phyloP scores from a whole-genome alignment of 106 monocot species.

The Amphibolis antarctica region DNA sequence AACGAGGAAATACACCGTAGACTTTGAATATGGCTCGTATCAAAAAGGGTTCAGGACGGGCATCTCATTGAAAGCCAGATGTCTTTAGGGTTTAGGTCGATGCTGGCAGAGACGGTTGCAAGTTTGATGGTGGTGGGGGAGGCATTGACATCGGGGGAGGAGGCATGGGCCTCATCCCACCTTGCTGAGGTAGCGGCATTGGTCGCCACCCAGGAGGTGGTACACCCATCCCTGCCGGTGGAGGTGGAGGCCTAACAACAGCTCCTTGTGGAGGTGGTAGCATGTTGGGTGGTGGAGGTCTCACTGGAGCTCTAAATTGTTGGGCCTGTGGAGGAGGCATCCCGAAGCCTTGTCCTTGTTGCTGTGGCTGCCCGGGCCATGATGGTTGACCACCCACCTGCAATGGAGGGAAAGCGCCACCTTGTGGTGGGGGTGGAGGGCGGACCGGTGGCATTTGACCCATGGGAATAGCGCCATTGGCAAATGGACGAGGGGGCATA shows the following conservation, averaged over 20 bases:
- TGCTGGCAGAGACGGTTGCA: too few relatives aligned
- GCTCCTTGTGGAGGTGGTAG: slow-evolving; percentile 33
- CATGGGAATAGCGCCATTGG: slow-evolving; percentile 31
- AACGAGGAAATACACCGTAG: too few relatives aligned
- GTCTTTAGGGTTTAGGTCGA: too few relatives aligned
- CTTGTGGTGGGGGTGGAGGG: slow-evolving; percentile 38
- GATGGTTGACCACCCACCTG: slow-evolving; percentile 33
- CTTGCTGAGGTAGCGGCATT: slow-evolving; percentile 35
- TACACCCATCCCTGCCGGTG: slow-evolving; percentile 15
- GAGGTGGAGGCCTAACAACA: slow-evolving; percentile 38
- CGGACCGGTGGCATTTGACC: slow-evolving; percentile 30
- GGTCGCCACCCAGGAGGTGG: slow-evolving; percentile 32
- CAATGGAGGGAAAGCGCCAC: slow-evolving; percentile 49
- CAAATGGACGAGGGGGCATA: slow-evolving; percentile 44
- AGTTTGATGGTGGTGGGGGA: background rate
- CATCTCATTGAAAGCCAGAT: too few relatives aligned
- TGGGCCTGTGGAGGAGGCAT: slow-evolving; percentile 31
- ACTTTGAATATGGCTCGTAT: too few relatives aligned
- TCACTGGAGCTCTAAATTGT: slow-evolving; percentile 33
- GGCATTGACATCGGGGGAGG: slow-evolving; percentile 43
- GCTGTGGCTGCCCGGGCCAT: slow-evolving; percentile 48
- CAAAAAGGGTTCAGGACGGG: too few relatives aligned
- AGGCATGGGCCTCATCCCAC: slow-evolving; percentile 23
- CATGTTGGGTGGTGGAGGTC: slow-evolving; percentile 30
- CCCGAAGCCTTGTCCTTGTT: slow-evolving; percentile 15